phyloP scores from a whole-genome alignment of 2,329 filamentous ascomycete genomes.

The Cladosporium sphaerospermum region DNA sequence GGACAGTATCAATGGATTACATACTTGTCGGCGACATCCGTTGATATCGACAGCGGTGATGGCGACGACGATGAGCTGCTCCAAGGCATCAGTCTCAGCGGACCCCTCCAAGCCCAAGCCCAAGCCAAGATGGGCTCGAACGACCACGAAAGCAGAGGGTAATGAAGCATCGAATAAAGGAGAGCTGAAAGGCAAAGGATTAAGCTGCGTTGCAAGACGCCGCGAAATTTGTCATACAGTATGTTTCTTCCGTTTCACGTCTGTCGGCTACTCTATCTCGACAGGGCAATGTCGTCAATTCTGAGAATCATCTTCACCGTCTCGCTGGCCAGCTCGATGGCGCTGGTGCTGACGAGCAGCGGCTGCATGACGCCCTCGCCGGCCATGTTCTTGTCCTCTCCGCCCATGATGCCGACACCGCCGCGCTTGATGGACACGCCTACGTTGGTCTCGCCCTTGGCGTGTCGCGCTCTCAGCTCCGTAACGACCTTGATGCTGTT shows the following conservation, averaged over 20 bases:
- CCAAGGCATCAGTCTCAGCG: too few species aligned
- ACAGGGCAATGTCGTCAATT: constrained; percentile 60
- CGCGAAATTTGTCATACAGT: constrained; percentile 11
- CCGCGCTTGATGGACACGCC: constrained; percentile 98
- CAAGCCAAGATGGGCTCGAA: too few species aligned
- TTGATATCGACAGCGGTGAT: background rate
- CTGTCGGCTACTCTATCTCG: constrained; percentile 22
- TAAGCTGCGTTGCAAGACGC: constrained; percentile 1
- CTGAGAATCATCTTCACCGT: constrained; percentile 91
- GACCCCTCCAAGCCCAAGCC: too few species aligned
- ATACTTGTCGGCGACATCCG: background rate
- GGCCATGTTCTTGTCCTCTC: constrained; percentile 26
- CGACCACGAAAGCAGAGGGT: too few species aligned
- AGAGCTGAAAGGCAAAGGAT: too few species aligned
- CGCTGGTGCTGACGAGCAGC: constrained; percentile 91
- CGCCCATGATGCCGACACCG: constrained; percentile 93
- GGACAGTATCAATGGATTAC: background rate
- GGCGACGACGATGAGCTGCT: too few species aligned
- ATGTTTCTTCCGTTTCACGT: constrained; percentile 7
- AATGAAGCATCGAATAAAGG: too few species aligned
- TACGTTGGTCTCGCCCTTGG: constrained; percentile 89
- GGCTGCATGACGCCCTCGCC: constrained; percentile 75
- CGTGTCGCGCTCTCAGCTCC: constrained; percentile 87
- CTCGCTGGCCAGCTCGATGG: constrained; percentile 93
- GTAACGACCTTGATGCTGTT: constrained; percentile 99